A percentile compares a stretch with the other conserved stretches of the same genome.
phyloP scores from a whole-genome alignment of 345 rosid species.

The Rhodomyrtus tomentosa region DNA sequence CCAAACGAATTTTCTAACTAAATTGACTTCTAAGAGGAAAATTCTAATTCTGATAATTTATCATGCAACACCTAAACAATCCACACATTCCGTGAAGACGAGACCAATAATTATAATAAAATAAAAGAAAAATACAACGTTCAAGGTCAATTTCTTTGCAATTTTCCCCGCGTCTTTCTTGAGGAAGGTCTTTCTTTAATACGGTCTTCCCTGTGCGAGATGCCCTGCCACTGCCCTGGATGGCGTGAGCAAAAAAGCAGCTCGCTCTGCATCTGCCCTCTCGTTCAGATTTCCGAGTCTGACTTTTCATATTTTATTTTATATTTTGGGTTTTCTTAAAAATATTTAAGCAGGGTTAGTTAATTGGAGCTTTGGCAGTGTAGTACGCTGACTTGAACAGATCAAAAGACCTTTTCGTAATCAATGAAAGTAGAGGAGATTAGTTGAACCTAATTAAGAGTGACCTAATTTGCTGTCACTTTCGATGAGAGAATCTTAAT shows the following conservation, averaged over 20 bases:
- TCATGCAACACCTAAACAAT: no score
- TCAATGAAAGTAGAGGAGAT: neutral
- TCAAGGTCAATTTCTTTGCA: neutral
- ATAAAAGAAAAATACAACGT: neutral
- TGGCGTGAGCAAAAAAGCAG: neutral
- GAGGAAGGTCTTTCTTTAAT: neutral
- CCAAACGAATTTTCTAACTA: no score
- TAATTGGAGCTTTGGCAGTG: neutral
- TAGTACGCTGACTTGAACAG: constrained; percentile 4
- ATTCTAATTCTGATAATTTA: no score
- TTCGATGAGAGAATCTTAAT: constrained; percentile 7
- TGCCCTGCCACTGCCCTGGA: neutral
- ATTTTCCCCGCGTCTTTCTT: neutral
- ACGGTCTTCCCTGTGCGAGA: neutral
- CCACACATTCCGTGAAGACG: neutral
- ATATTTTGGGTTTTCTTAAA: neutral
- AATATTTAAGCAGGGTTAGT: neutral
- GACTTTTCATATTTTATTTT: neutral
- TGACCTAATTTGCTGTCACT: constrained; percentile 11
- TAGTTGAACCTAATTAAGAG: neutral
- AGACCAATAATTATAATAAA: no score
- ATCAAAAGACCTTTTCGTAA: neutral
- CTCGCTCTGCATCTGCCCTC: neutral
- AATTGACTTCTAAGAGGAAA: no score
- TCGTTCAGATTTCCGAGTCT: neutral